These are phyloP conservation scores for Suhomyces prunicola DNA, from an alignment of 805 yeast species.

Conservation along the genomic window DNA sequence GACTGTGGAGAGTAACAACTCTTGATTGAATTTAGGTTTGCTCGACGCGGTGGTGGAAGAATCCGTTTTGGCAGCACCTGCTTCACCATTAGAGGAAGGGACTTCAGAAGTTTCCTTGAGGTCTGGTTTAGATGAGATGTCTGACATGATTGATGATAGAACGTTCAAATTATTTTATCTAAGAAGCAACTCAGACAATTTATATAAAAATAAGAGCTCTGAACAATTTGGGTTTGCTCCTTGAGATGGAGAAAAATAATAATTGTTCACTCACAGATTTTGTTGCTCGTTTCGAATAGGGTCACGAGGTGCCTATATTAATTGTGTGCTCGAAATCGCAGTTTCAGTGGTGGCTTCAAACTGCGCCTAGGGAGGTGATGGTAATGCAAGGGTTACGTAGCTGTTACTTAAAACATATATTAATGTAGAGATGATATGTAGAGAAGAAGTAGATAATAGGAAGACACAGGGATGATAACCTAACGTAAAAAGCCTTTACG, in stretches of 20 bases:
- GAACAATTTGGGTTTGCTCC: not conserved
- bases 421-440: not conserved
- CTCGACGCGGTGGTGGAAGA: not conserved
- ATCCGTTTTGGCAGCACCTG: not conserved
- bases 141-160: not conserved
- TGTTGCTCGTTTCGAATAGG: not conserved
- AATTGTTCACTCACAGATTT: constrained; percentile 2
- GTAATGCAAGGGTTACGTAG: not conserved
- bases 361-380: not conserved
- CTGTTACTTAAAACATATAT: not conserved
- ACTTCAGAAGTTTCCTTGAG: not conserved
- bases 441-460: not conserved
- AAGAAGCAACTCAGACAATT: not conserved
- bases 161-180: not conserved
- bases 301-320: not conserved
- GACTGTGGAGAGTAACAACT: constrained; percentile 18
- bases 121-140: not conserved
- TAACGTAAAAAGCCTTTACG: constrained; percentile 81
- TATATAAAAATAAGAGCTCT: not conserved
- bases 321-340: not conserved
- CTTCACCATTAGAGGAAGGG: not conserved
- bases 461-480: not conserved
- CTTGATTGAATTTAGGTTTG: constrained; percentile 7
- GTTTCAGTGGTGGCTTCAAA: not conserved
- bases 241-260: not conserved